phyloP scores from a whole-genome alignment of 2,329 filamentous ascomycete genomes.

The Colletotrichum cordylinicola region DNA sequence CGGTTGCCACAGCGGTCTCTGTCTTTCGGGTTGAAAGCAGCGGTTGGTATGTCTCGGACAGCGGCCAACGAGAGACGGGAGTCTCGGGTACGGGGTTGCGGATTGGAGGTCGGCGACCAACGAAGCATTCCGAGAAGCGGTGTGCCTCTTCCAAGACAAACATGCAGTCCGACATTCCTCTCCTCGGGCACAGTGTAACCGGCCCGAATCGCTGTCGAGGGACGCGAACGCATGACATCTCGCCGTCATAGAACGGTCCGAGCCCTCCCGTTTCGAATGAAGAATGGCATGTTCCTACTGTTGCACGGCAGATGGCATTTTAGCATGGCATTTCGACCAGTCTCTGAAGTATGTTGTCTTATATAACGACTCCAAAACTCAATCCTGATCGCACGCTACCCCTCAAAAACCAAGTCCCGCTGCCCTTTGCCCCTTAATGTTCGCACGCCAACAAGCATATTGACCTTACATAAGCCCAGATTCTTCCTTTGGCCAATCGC shows the following conservation, averaged over 20 bases:
- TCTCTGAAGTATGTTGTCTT: not conserved
- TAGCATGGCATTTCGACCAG: not conserved
- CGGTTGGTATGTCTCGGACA: not conserved
- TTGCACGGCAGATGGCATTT: not conserved
- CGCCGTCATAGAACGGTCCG: not conserved
- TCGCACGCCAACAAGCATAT: not conserved
- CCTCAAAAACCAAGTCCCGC: not conserved
- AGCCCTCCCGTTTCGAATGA: not conserved
- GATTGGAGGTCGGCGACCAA: not conserved
- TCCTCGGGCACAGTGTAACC: not conserved
- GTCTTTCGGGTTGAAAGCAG: not conserved
- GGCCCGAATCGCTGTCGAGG: not conserved
- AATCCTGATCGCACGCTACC: not conserved
- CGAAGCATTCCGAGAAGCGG: not conserved
- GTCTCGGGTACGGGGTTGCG: not conserved
- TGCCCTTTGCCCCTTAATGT: not conserved
- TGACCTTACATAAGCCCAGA: not conserved
- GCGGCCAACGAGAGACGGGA: not conserved
- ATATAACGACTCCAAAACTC: not conserved
- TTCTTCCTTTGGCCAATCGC: not conserved
- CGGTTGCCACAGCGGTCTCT: not conserved
- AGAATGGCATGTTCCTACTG: not conserved
- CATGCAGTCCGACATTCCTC: not conserved
- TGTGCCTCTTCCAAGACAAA: not conserved
- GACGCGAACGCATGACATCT: not conserved